A percentile compares a stretch with the other conserved stretches of the same genome.
Conservation (phyloP, 208 protist species). For the Tritrichomonas musculus region DNA sequence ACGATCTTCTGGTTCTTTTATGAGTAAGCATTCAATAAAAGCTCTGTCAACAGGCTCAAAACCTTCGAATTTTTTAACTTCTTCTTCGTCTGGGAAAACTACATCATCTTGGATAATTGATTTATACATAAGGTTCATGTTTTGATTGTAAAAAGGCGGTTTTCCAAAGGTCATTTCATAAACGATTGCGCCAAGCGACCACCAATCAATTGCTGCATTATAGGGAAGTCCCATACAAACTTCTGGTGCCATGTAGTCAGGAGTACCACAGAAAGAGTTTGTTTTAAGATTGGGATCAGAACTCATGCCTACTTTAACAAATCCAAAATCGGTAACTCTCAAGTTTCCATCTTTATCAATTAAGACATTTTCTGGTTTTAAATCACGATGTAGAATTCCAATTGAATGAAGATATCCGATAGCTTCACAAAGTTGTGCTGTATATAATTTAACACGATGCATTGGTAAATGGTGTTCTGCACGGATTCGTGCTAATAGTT, state of each 20-base stretch:
- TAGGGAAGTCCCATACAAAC: slow-evolving; percentile 56
- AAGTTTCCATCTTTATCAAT: slow-evolving; percentile 58
- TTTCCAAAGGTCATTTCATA: slow-evolving; percentile 66
- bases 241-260: slow-evolving; percentile 60
- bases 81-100: slow-evolving; percentile 49
- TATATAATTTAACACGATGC: slow-evolving; percentile 41
- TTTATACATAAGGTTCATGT: slow-evolving; percentile 58
- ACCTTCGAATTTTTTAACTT: no score
- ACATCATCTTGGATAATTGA: slow-evolving; percentile 55
- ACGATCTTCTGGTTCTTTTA: slow-evolving; percentile 39
- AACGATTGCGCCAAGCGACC: slow-evolving; percentile 62
- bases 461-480: slow-evolving; percentile 35
- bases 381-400: no score
- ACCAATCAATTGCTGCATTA: slow-evolving; percentile 67
- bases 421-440: slow-evolving; percentile 43
- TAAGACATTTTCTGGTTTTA: no score
- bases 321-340: slow-evolving; percentile 62
- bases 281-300: slow-evolving; percentile 11
- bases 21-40: slow-evolving; percentile 45
- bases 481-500: slow-evolving; percentile 52
- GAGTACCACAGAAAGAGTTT: slow-evolving; percentile 63
- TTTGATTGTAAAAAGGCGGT: slow-evolving; percentile 62
- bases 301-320: slow-evolving; percentile 54
- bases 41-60: slow-evolving; percentile 46
- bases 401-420: slow-evolving; percentile 57